Evolutionary conservation across 768 basidiomycete species (phyloP), one percentile per base, ranked within the genome.

Genomic region (Pisolithus albus): DNA sequence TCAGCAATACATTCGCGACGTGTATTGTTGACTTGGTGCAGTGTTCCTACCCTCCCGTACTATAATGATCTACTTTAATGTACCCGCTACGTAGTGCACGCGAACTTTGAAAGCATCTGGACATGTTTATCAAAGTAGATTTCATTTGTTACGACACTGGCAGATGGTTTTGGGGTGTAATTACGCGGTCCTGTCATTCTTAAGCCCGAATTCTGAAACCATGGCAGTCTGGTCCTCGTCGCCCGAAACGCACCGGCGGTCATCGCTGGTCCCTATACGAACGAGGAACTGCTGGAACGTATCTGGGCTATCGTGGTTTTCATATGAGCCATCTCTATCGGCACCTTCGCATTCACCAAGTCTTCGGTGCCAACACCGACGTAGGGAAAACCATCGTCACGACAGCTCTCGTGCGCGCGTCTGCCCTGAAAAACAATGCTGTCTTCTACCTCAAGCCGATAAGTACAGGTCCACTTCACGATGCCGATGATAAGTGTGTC

Each of bases 351-450:
- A 73, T 92, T 28, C 89, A 93, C 66, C 91, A 95, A 64, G 74
- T 97, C 53, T 95, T 96, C 62, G 95, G 95, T 30, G 92, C 94
- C 1, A 96, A 95, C 69, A 98, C 95, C 2, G 84, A 92, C 67
- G 93, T 97, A 46, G 95, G 95, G 24, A 97, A 98, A 70, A 96
- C 94, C 0, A 78, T 97, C 52, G 72, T 97, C 49, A 87, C 91
- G 1, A 81, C 92, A 2, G 90, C 90, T 1, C 81, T 98, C 34
- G 80, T 84, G 41, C 77, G 88, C 34, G 85, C 89, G 0, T 88
- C 89, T n/a, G 83, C 83, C 0, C 64, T 75, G 2, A 70, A 65
- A 49, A 71, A 74, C 23, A 72, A 73, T 3, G 62, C 69, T 36
- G 83, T 82, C 0, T 82, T 80, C 58, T 90, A 90, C 56, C 71